Evolutionary conservation across 2,329 filamentous ascomycete species (phyloP).

Genomic region (Verruconis gallopava): DNA sequence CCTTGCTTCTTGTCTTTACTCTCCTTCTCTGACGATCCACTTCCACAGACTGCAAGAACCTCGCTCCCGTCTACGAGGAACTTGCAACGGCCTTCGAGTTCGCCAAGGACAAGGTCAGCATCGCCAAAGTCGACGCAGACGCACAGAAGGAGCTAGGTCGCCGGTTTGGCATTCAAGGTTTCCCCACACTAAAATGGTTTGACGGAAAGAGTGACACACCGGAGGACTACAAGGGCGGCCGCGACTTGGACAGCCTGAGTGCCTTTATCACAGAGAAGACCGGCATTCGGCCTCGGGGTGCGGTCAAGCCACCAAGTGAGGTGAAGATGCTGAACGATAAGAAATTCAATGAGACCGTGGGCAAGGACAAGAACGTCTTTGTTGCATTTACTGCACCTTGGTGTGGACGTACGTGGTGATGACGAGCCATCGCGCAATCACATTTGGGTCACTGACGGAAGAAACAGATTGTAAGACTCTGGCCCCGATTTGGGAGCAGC

Average conservation of each 20-base stretch:
- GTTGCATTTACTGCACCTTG: slow-evolving; percentile 97
- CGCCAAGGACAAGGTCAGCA: slow-evolving; percentile 62
- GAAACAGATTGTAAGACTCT: slow-evolving; percentile 84
- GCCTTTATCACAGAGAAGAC: slow-evolving; percentile 80
- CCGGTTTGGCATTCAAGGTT: slow-evolving; percentile 80
- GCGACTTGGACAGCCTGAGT: slow-evolving; percentile 74
- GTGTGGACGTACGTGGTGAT: slow-evolving; percentile 82
- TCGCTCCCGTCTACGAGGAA: slow-evolving; percentile 90
- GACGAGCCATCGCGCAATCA: neutral
- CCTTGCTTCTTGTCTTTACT: neutral
- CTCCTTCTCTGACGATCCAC: neutral
- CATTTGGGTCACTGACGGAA: slow-evolving; percentile 4
- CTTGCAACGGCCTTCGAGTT: slow-evolving; percentile 62
- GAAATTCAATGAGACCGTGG: slow-evolving; percentile 65
- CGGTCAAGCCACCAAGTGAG: slow-evolving; percentile 57
- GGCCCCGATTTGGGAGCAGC: slow-evolving; percentile 77
- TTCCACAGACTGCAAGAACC: slow-evolving; percentile 71
- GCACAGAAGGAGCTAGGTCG: slow-evolving; percentile 72
- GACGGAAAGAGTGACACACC: slow-evolving; percentile 86
- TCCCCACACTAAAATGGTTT: slow-evolving; percentile 96
- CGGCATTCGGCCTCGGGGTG: slow-evolving; percentile 65
- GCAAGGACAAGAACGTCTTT: slow-evolving; percentile 75
- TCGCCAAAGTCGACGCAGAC: slow-evolving; percentile 95
- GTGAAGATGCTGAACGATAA: slow-evolving; percentile 71
- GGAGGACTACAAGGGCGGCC: slow-evolving; percentile 70